A percentile compares a stretch with the other conserved stretches of the same genome.
phyloP scores from a whole-genome alignment of 176 grass and related monocot species.

The Triticum monococcum region DNA sequence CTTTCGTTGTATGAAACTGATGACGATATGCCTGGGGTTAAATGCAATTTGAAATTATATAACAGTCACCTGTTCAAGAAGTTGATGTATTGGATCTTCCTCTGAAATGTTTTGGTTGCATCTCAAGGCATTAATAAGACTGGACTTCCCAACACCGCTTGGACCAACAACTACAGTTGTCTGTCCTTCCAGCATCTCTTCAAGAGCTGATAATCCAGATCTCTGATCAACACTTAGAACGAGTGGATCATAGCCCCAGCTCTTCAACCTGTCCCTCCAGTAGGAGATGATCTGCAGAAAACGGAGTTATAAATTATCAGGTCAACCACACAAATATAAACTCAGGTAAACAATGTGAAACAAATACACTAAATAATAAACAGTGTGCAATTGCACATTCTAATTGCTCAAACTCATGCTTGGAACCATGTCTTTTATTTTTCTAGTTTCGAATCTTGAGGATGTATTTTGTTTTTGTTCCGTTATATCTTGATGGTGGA shows the following conservation, averaged over 20 bases:
- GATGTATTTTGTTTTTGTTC: no score
- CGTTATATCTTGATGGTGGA: no score
- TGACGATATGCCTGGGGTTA: background rate
- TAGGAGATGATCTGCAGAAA: constrained; percentile 53
- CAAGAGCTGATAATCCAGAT: constrained; percentile 61
- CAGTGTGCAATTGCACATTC: background rate
- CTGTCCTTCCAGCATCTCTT: constrained; percentile 68
- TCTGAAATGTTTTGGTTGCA: constrained; percentile 36
- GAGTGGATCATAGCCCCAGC: constrained; percentile 85
- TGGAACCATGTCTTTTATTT: no score
- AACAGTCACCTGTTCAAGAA: constrained; percentile 75
- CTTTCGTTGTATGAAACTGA: background rate
- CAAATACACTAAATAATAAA: constrained; percentile 1
- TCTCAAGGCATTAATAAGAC: constrained; percentile 89
- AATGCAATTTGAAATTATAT: background rate
- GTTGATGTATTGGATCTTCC: constrained; percentile 78
- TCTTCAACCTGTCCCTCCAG: constrained; percentile 76
- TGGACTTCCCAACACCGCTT: constrained; percentile 92
- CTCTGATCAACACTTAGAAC: constrained; percentile 75
- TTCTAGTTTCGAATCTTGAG: no score
- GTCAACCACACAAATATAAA: background rate
- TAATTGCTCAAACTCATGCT: background rate
- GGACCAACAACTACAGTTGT: constrained; percentile 95
- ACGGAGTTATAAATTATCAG: constrained; percentile 13
- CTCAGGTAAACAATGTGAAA: background rate